Conservation (phyloP, 2,329 filamentous ascomycete species). For the Tricladium varicosporioides region DNA sequence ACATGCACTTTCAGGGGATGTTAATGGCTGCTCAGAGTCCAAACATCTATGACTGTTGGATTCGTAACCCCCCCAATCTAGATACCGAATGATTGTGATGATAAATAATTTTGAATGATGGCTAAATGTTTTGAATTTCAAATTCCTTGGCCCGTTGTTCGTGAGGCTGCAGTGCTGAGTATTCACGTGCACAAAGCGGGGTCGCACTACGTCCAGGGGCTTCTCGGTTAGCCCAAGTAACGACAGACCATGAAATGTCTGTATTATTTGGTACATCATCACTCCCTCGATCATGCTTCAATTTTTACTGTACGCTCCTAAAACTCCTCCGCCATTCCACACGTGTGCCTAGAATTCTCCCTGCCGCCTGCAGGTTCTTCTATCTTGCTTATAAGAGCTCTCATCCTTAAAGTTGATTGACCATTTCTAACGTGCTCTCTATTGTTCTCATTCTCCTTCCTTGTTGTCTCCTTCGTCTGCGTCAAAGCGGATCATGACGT, state of each 20-base stretch:
- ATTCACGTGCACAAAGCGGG: neutral
- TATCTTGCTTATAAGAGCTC: neutral
- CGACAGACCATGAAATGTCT: neutral
- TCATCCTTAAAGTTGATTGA: neutral
- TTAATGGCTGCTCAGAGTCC: neutral
- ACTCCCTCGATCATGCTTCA: neutral
- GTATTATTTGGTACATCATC: neutral
- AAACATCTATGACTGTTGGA: neutral
- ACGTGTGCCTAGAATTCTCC: neutral
- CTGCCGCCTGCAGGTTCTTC: neutral
- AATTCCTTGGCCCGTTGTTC: neutral
- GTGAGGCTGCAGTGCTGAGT: neutral
- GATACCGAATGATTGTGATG: neutral
- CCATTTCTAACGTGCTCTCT: neutral
- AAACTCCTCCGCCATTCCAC: neutral
- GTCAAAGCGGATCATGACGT: neutral
- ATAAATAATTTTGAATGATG: neutral
- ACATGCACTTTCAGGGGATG: neutral
- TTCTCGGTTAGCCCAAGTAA: neutral
- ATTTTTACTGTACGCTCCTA: neutral
- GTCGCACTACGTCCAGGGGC: neutral
- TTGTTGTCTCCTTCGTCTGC: neutral
- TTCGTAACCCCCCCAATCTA: neutral
- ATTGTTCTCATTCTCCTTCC: neutral
- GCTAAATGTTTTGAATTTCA: neutral